Percentiles rank a stretch among this genome's conserved stretches.
Evolutionary conservation across 352 stramenopile species (phyloP).

Genomic region (Blastocystis hominis): DNA sequence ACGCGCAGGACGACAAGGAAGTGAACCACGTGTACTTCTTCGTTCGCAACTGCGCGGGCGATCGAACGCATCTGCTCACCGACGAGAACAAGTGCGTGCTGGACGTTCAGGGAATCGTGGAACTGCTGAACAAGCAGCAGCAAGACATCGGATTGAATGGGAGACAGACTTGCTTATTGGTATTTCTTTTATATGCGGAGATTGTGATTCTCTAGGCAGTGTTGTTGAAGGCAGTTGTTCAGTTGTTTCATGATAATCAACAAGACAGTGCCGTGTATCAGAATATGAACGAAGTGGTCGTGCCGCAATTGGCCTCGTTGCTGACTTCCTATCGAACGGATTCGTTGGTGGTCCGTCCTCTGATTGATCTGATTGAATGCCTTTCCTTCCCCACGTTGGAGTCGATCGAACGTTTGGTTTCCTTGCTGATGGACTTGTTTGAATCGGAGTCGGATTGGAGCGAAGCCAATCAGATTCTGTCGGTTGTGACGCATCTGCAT

Average conservation of each 20-base stretch:
- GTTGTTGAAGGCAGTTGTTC: neutral
- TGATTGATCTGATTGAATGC: neutral
- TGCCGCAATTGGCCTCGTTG: neutral
- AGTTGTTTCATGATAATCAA: slow-evolving; percentile 19
- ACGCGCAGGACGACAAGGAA: neutral
- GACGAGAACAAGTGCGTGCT: neutral
- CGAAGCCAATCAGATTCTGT: neutral
- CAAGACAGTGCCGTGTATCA: neutral
- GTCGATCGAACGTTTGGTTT: neutral
- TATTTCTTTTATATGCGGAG: neutral
- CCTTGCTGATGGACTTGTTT: neutral
- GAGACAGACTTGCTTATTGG: neutral
- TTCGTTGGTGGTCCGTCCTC: neutral
- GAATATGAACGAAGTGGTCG: neutral
- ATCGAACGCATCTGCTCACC: too few relatives aligned
- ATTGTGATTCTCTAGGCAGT: neutral
- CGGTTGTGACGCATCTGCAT: neutral
- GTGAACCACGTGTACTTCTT: slow-evolving; percentile 22
- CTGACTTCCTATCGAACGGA: neutral
- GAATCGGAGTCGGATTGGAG: neutral
- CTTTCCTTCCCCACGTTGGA: neutral
- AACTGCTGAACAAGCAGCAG: neutral
- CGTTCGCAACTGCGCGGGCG: slow-evolving; percentile 3
- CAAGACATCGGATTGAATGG: neutral
- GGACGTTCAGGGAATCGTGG: neutral